Conservation (phyloP, 768 basidiomycete species). For the Lactarius psammicola region DNA sequence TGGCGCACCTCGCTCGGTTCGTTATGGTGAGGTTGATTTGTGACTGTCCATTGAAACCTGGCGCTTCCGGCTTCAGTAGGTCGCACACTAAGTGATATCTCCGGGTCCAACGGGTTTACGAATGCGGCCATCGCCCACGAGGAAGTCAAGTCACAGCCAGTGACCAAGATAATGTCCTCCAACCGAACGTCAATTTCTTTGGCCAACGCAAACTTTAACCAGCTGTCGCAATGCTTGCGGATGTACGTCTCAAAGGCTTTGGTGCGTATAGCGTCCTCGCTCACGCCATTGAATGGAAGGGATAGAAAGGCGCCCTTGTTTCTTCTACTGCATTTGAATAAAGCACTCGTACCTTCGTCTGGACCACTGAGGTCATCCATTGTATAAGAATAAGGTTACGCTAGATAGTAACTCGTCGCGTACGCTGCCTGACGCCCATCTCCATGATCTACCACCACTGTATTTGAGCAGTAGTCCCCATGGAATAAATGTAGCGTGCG, state of each 20-base stretch:
- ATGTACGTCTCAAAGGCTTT: not conserved
- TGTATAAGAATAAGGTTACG: not conserved
- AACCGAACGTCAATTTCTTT: slow-evolving; percentile 1
- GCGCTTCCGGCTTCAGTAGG: not conserved
- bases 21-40: slow-evolving; percentile 15
- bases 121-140: slow-evolving; percentile 14
- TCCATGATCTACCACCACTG: not conserved
- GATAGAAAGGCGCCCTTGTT: slow-evolving; percentile 24
- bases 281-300: slow-evolving; percentile 8
- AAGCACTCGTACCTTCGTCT: slow-evolving; percentile 1
- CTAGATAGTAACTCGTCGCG: not conserved
- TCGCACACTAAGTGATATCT: not conserved
- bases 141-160: slow-evolving; percentile 8
- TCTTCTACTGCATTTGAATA: slow-evolving; percentile 14
- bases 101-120: not conserved
- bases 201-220: slow-evolving; percentile 3
- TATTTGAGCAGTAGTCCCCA: slow-evolving; percentile 9
- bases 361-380: not conserved
- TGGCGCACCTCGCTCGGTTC: not conserved
- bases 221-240: not conserved
- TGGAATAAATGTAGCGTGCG: slow-evolving; percentile 1
- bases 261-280: not conserved
- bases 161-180: slow-evolving; percentile 22
- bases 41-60: slow-evolving; percentile 14
- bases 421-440: slow-evolving; percentile 10